Base-by-base conservation (phyloP, 768 basidiomycete genomes). In the Mycena rosella region DNA sequence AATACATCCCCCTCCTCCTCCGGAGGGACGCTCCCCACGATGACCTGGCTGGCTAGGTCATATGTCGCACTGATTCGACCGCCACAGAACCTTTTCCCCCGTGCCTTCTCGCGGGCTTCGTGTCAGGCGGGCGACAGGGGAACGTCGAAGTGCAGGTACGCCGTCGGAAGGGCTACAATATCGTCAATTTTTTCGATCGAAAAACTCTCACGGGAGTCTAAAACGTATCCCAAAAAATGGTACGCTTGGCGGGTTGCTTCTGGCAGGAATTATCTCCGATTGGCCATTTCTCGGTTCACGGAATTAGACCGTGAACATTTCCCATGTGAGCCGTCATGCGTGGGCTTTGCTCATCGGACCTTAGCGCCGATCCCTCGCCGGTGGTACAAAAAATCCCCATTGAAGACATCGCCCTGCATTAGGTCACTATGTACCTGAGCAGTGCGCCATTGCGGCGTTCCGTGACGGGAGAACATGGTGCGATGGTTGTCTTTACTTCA, bases 311-410 rank as follows among this genome's bases (percentile, higher is more conserved):
- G 10, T 18, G 38, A 8, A 40, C 11, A 40, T 8, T 4, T 40
- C 38, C 14, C 17, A 34, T 26, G 15, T 51, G 63, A 42, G n/a
- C 42, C 36, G 20, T 27, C 20, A 17, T 13, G 27, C 24, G 32
- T 45, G 64, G 2, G 36, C 40, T 32, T 5, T 36, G 47, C 32
- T 53, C 40, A 17, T 40, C 26, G 11, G 36, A 26, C 14, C 8
- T 22, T 24, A 20, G n/a, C 20, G 24, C 47, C 51, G 34, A 56
- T 49, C 45, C n/a, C 40, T 58, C 27, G 49, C 52, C 17, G 17
- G 64, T 59, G 63, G 63, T 32, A 47, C 26, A 52, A 27, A 24
- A 59, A 55, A 58, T 45, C 24, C 42, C 53, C 30, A 49, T 52
- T 40, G 38, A 58, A 40, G 56, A 11, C 27, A 11, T 47, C 30